These are phyloP conservation scores for Neoascochyta sp. DNA, from an alignment of 2,329 filamentous ascomycete genomes.

Conservation along the genomic window DNA sequence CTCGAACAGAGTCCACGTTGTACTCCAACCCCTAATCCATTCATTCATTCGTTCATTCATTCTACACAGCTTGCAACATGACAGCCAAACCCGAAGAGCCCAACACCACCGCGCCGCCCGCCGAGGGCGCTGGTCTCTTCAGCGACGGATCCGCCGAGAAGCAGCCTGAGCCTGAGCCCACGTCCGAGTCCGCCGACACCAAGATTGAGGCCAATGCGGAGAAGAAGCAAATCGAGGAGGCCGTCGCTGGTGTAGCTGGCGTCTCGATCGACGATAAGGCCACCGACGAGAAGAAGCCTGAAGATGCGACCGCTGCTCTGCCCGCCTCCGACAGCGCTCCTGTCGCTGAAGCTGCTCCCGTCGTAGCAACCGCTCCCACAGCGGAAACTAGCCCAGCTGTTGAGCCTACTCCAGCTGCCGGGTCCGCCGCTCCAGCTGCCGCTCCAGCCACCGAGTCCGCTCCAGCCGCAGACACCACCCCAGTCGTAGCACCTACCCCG, in stretches of 20 bases:
- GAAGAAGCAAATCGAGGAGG: constrained; percentile 14
- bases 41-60: not conserved
- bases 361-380: not conserved
- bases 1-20: too few relatives aligned
- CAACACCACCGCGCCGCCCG: constrained; percentile 6
- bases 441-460: too few relatives aligned
- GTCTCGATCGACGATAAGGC: constrained; percentile 17
- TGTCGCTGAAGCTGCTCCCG: constrained; percentile 3
- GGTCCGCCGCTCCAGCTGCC: too few relatives aligned
- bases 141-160: constrained; percentile 12
- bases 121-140: constrained; percentile 12
- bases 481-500: not conserved
- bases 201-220: constrained; percentile 10
- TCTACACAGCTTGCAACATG: constrained; percentile 5
- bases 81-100: constrained; percentile 7
- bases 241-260: constrained; percentile 14
- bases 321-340: constrained; percentile 5
- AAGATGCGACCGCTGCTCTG: constrained; percentile 9
- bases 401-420: too few relatives aligned
- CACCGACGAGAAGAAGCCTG: constrained; percentile 10
- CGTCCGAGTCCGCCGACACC: constrained; percentile 12
- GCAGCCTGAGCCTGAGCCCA: constrained; percentile 11
- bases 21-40: too few relatives aligned
- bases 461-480: not conserved
- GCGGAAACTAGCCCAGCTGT: too few relatives aligned